Evolutionary conservation across 1,139 yeast genomes (phyloP).

Genomic region (Pichia sp.): DNA sequence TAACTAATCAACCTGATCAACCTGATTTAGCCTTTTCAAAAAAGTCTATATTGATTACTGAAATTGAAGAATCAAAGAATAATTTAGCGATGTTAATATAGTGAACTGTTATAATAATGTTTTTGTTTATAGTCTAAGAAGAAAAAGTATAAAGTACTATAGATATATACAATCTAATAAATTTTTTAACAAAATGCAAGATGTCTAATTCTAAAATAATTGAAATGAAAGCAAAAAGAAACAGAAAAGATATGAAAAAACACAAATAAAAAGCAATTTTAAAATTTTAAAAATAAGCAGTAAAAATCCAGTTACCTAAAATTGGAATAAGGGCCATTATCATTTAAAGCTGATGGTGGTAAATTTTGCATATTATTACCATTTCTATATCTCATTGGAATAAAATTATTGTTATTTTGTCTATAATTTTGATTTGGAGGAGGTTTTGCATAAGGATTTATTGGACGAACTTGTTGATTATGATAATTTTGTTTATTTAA

Average conservation of each 20-base stretch:
- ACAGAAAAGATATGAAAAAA: conserved; percentile 1
- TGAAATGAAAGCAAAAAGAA: neutral
- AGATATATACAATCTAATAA: no score
- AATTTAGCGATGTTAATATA: no score
- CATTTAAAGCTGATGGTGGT: conserved; percentile 10
- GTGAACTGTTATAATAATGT: no score
- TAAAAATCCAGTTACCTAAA: conserved; percentile 8
- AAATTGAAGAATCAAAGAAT: no score
- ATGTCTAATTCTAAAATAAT: no score
- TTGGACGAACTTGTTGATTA: conserved; percentile 1
- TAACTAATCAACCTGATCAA: no score
- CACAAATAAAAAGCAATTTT: neutral
- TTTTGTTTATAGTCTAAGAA: no score
- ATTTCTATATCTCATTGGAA: conserved; percentile 11
- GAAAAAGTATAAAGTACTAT: no score
- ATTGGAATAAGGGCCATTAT: conserved; percentile 27
- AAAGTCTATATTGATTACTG: no score
- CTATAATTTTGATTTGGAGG: neutral
- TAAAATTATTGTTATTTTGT: conserved; percentile 2
- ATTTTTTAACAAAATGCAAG: no score
- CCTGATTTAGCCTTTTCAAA: no score
- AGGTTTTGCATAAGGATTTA: conserved; percentile 5
- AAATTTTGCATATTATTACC: conserved; percentile 5
- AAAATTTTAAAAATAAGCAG: neutral
- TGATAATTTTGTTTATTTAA: neutral